Evolutionary conservation across 1,284 basidiomycete species (phyloP).

Genomic region (Rhodotorula sp.): DNA sequence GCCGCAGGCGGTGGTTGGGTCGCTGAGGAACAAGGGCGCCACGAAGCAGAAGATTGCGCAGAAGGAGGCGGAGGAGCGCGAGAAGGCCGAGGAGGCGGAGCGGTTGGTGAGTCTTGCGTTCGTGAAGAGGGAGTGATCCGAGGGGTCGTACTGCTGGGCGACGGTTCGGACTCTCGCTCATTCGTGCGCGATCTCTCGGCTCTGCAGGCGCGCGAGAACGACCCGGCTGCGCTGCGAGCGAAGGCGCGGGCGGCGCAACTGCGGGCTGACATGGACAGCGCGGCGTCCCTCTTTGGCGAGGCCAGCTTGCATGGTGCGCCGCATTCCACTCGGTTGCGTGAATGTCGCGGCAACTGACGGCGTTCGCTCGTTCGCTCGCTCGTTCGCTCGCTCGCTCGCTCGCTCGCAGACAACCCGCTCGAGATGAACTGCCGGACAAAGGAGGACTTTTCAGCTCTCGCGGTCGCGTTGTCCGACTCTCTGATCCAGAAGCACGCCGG

Average conservation of each 20-base stretch:
- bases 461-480: conserved; percentile 66
- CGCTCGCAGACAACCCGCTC: conserved; percentile 29
- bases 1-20: conserved; percentile 37
- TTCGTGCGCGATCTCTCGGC: too few species aligned
- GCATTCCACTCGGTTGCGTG: not conserved
- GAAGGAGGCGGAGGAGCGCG: conserved; percentile 66
- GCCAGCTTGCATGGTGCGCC: conserved; percentile 63
- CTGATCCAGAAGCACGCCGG: conserved; percentile 70
- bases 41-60: conserved; percentile 84
- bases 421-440: conserved; percentile 65
- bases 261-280: conserved; percentile 76
- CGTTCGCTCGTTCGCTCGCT: too few species aligned
- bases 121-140: conserved; percentile 30
- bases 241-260: conserved; percentile 73
- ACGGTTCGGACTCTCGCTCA: too few species aligned
- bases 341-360: too few species aligned
- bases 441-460: conserved; percentile 74
- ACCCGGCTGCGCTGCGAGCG: conserved; percentile 67
- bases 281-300: conserved; percentile 73
- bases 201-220: conserved; percentile 56
- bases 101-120: conserved; percentile 47
- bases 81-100: conserved; percentile 48
- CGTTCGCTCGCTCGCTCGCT: too few species aligned
- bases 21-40: conserved; percentile 74
- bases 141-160: not conserved